Base-by-base conservation (phyloP, 441 rosid species). In the Jatropha multifida region DNA sequence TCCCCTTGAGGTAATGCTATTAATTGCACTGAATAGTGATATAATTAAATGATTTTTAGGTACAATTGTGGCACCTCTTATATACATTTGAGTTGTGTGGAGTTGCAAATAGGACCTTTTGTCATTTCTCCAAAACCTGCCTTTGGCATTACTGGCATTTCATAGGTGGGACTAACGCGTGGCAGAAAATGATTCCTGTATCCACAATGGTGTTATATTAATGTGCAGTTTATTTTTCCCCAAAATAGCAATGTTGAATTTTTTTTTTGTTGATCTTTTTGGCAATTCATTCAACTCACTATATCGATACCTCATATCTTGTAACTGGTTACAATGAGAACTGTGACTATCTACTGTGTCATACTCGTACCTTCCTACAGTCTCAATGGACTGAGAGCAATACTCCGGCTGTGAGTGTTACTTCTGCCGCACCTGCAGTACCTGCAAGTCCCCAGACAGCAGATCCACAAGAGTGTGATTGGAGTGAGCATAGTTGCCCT, bases 401-500 rank as follows among this genome's bases (percentile, higher is more conserved):
- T 74, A 79, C 81, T 83, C 85, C 79, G 77, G 79, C 75, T 69
- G 76, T 62, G 66, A 69, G 76, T 64, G 75, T 71, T 77, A 62
- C 80, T 55, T 73, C 82, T 80, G 67, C 76, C 62, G 41, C 78
- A 27, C 77, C 84, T 79, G 71, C 75, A 58, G 75, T 32, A 15
- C 69, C 82, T 78, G 79, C 82, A 74, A 85, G 84, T 74, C 81
- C 83, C 23, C 77, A 77, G 75, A 74, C 78, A 68, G 76, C 9
- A 46, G 86, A 77, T 77, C 77, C 56, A 61, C 83, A 60, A 69
- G 96, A 93, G 73, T 93, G 97, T 80, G 97, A 92, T 77, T 93
- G 98, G 98, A 95, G 98, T 78, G 97, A 90, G 77, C 97, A 93
- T 81, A 77, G 85, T 73, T 95, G 98, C 78, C 97, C 98, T n/a